Evolutionary conservation across 1,284 basidiomycete species (phyloP), one percentile per base, ranked within the genome.

Genomic region (Peniophora sp.): DNA sequence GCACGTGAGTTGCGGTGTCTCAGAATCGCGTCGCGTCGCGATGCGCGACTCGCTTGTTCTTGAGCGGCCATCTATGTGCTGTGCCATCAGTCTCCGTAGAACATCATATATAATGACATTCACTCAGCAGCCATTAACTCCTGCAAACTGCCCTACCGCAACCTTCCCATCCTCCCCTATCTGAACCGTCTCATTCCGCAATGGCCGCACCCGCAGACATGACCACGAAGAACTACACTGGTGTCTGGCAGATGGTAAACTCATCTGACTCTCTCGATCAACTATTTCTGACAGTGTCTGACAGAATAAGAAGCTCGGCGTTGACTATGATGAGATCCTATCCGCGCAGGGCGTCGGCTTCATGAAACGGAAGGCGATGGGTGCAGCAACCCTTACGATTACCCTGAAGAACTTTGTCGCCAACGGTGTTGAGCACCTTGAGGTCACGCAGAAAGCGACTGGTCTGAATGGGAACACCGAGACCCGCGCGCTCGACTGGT

Each of bases 291-390:
- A 15, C 45, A 20, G 20, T 12, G n/a, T 24, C 8, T 15, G 41
- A 32, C 42, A 65, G 63, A 61, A 62, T 54, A 62, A 81, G 64
- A 58, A 64, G 2, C 67, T 84, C 46, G 79, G 76, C 52, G 79
- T 78, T 55, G 63, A 66, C 47, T 73, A 72, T n/a, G 82, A 85
- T 54, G 68, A 69, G 47, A 79, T 85, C 52, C 74, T 86, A 24
- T 58, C 62, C 35, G 68, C 80, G 15, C 83, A 85, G 61, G 83
- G 83, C 39, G 70, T 85, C 18, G 60, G 77, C 50, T 85, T 81
- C 81, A 54, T 77, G 20, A 81, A 68, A 53, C 75, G 83, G 55
- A 79, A 73, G 57, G 72, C 73, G 22, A 83, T 85, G 57, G 48
- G 55, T 3, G 27, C 68, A 18, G 76, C 72, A 22, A 81, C 76